These are phyloP conservation scores for Suhomyces prunicola DNA, from an alignment of 805 yeast genomes.

Conservation along the genomic window DNA sequence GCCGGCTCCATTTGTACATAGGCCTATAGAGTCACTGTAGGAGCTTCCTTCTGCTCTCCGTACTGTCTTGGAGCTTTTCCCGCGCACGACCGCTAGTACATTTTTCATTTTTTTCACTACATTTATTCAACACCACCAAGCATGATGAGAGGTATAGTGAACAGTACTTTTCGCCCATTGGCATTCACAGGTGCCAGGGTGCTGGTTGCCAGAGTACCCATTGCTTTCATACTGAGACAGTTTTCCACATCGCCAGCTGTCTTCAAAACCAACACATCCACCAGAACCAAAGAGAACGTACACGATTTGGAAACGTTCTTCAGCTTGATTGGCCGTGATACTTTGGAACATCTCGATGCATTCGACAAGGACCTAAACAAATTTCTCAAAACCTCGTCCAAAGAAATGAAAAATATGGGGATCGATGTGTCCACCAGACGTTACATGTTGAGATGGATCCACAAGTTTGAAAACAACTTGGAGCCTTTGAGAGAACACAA, in stretches of 20 bases:
- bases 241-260: conserved; percentile 9
- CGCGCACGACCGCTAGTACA: background rate
- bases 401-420: conserved; percentile 69
- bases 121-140: background rate
- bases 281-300: conserved; percentile 43
- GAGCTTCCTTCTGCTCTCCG: too few relatives aligned
- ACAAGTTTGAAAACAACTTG: conserved; percentile 57
- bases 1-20: background rate
- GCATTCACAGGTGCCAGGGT: background rate
- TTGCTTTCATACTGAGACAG: background rate
- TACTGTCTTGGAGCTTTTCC: background rate
- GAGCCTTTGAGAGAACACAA: conserved; percentile 54
- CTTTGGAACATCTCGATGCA: conserved; percentile 60
- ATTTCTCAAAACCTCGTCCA: conserved; percentile 55
- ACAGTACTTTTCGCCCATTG: background rate
- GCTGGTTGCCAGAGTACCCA: background rate
- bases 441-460: conserved; percentile 70
- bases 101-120: background rate
- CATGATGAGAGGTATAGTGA: background rate
- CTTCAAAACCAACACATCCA: conserved; percentile 51
- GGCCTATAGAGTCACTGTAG: too few relatives aligned
- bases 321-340: conserved; percentile 72
- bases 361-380: conserved; percentile 60
- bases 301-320: conserved; percentile 71
- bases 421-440: conserved; percentile 69